Base-by-base conservation (phyloP, 805 yeast species). In the Wickerhamomyces queroliae region DNA sequence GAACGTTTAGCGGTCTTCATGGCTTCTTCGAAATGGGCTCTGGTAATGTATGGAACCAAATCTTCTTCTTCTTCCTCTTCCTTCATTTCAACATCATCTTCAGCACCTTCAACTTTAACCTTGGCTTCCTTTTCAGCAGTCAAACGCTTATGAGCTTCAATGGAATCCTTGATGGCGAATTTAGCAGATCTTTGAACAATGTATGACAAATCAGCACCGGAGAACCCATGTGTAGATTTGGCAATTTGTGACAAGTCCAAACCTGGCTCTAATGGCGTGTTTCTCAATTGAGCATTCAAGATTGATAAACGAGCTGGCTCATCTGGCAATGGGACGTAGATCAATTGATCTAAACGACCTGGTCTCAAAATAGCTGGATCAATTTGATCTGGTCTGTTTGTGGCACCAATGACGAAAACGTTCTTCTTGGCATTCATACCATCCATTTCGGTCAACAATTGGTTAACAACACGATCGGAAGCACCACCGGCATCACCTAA, bases 391-490 rank as follows among this genome's bases (percentile, higher is more conserved):
- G 99, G 99, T 74, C 99, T 82, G 70, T 93, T 93, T 41, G 99
- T 93, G 31, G 99, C 99, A 69, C 99, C 99, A 69, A 93, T 88
- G 41, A 93, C 97, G 60, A 93, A 93, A 27, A 93, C 99, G 60
- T 93, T 93, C 81, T 93, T 93, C 74, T 93, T 93, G 48, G 97
- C 96, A 62, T 93, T 93, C 99, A 93, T 93, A 79, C 99, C 99
- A 67, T 93, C 99, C 99, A 93, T 93, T 70, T 90, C 96, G 8
- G 97, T 89, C 63, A 90, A 76, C 61, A 90, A 76, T 70, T 90
- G 97, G 67, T 91, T 90, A 38, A 90, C 97, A 47, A 90, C 96
- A 66, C 95, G 81, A 69, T 90, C 97, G 39, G 93, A 80, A 20
- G 97, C 96, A 44, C 97, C 98, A 51, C 96, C 96, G 17, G 96